Conservation (phyloP, 768 basidiomycete species). For the Lactifluus pinguis region DNA sequence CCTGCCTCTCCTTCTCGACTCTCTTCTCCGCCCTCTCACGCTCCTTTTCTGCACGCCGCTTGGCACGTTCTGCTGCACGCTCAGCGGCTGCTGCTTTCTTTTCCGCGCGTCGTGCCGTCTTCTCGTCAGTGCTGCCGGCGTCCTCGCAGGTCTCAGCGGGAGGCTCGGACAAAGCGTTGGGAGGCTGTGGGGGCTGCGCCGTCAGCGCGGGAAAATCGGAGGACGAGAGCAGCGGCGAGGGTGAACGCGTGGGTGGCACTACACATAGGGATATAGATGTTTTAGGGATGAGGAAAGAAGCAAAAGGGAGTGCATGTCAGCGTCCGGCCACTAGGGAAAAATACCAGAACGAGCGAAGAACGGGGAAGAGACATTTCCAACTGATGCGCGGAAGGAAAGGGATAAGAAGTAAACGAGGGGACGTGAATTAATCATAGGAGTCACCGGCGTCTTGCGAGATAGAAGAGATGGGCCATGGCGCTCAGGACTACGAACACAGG, state of each 20-base stretch:
- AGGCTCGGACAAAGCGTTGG: constrained; percentile 25
- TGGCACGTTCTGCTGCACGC: constrained; percentile 53
- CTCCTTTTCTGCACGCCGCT: constrained; percentile 53
- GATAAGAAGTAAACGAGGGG: background rate
- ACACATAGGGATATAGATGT: constrained; percentile 17
- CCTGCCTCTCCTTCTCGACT: constrained; percentile 35
- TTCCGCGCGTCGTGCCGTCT: constrained; percentile 31
- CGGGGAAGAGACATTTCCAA: background rate
- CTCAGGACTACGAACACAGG: constrained; percentile 11
- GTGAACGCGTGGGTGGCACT: constrained; percentile 20
- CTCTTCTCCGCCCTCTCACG: constrained; percentile 51
- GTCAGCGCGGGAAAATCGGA: constrained; percentile 72
- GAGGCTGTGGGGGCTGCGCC: constrained; percentile 27
- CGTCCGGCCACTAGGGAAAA: constrained; percentile 11
- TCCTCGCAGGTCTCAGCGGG: constrained; percentile 22
- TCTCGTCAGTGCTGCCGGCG: constrained; percentile 34
- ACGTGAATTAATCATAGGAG: background rate
- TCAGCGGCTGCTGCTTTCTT: constrained; percentile 57
- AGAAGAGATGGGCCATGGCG: constrained; percentile 5
- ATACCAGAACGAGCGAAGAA: constrained; percentile 16
- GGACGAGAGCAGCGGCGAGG: constrained; percentile 45
- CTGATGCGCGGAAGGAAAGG: background rate
- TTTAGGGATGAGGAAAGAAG: constrained; percentile 22
- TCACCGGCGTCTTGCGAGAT: background rate
- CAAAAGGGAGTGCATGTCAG: constrained; percentile 17